Evolutionary conservation across 306 rosid genomes (phyloP), one percentile per base, ranked within the genome.

Genomic region (Lathyrus oleraceus): DNA sequence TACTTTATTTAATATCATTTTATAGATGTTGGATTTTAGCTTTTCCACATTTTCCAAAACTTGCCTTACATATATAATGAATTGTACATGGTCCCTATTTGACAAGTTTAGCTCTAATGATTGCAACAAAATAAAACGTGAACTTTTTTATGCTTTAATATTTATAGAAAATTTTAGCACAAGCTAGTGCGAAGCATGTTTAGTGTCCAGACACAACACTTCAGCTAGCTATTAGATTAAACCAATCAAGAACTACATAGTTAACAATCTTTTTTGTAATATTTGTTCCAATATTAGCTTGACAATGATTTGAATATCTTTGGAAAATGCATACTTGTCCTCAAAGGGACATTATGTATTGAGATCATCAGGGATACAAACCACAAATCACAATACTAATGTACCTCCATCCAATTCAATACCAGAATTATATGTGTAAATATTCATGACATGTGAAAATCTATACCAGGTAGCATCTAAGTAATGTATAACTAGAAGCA

Each of bases 401-500:
- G 27, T 49, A 49, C 8, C 27, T 16, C 57, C 1, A 53, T 12
- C 32, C n/a, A 23, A 53, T 53, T n/a, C 32, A 53, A 53, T 53
- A 11, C 60, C 60, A 53, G 9, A 54, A 23, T 12, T 56, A 27
- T 23, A 43, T 6, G 58, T 17, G 16, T 19, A 9, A 19, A 51
- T 45, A 42, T 48, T 45, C 61, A 25, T 15, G 38, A 61, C 16
- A 13, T 28, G 38, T 25, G 15, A 15, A 10, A 21, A 72, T 58
- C 14, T 32, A 28, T 21, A 39, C 25, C 21, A 40, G 38, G 20
- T 16, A 20, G 25, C 14, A 67, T 59, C 78, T 64, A 62, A 67
- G 30, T 32, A 42, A 73, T 35, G 39, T 38, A 79, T 43, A 45
- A 36, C 13, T 52, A 11, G 27, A 56, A 60, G 11, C 38, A 60